Evolutionary conservation across 768 basidiomycete genomes (phyloP), one percentile per base, ranked within the genome.

Genomic region (Russula compacta): DNA sequence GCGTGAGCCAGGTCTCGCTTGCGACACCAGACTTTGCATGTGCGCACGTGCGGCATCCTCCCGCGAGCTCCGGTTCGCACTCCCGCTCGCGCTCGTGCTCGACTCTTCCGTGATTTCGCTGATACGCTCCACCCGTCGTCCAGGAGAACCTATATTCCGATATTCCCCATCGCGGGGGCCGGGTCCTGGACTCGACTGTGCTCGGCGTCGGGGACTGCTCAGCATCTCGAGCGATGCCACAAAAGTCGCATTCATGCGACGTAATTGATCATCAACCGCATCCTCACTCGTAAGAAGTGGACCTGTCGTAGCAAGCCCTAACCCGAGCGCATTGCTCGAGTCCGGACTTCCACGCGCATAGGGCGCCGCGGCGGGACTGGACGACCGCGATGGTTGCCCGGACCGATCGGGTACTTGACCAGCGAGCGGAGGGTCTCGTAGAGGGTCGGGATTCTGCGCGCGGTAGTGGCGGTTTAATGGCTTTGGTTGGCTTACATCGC

Each of bases 401-500:
- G 29, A 29, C 38, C 15, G 59, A 40, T 47, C 64, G 19, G 55
- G 57, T 3, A 62, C 35, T 12, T 47, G 58, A 38, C 52, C 56
- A 6, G 43, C 21, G 21, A 53, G 46, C 7, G 24, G 36, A 32
- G 60, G 58, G n/a, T 61, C 67, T 17, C 58, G 67, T 21, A 64
- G 50, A 7, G 61, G 63, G 35, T 56, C 66, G 6, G 55, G 57
- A 36, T 53, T 64, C 52, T 67, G 64, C 55, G 65, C 44, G 64
- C 71, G 63, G 32, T 65, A 58, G 11, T 60, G 65, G 11, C 67
- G 62, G 17, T 54, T 58, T 8, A 91, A 74, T 3, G 88, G 87
- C 67, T 83, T 84, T 29, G 86, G 78, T 29, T 80, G 74, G 66
- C 88, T 88, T 53, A 89, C 88, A 50, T 89, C 85, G 67, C 86